Evolutionary conservation across 371 early-diverging fungal species (phyloP).

Genomic region (Saksenaea vasiformis): DNA sequence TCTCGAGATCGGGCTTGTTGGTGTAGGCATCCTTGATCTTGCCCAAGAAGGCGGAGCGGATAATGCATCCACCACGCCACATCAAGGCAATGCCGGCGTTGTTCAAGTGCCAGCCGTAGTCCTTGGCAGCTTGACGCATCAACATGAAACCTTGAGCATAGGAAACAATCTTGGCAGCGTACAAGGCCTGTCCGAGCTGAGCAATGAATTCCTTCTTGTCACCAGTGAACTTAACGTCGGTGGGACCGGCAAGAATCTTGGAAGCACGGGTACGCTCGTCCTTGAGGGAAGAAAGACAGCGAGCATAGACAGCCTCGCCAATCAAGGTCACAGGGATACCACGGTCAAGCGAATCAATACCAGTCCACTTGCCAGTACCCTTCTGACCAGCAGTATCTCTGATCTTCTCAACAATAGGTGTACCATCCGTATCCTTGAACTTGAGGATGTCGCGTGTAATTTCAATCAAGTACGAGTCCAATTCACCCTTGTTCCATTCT

Average conservation of each 20-base stretch:
- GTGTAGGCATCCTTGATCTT: conserved; percentile 95
- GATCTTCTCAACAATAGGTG: conserved; percentile 92
- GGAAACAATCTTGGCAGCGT: conserved; percentile 96
- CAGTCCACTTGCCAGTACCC: conserved; percentile 99
- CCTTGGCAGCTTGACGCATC: conserved; percentile 93
- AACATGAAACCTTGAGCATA: conserved; percentile 99
- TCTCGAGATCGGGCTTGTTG: conserved; percentile 83
- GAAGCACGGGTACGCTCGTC: conserved; percentile 91
- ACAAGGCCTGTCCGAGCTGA: conserved; percentile 91
- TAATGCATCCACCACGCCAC: conserved; percentile 99
- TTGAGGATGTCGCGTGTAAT: conserved; percentile 92
- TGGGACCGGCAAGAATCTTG: conserved; percentile 81
- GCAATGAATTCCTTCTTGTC: conserved; percentile 86
- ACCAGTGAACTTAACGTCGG: conserved; percentile 66
- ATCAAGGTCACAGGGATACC: conserved; percentile 96
- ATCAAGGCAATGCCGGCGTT: conserved; percentile 95
- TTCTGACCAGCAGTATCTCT: conserved; percentile 98
- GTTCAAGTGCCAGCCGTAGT: conserved; percentile 94
- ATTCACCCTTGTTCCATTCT: conserved; percentile 94
- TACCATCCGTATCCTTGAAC: conserved; percentile 88
- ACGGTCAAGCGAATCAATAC: conserved; percentile 90
- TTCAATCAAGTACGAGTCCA: conserved; percentile 97
- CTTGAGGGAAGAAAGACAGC: conserved; percentile 95
- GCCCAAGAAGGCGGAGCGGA: conserved; percentile 92
- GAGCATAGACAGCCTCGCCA: conserved; percentile 97